Base-by-base conservation (phyloP, 106 monocot genomes). In the Agapanthus africanus region DNA sequence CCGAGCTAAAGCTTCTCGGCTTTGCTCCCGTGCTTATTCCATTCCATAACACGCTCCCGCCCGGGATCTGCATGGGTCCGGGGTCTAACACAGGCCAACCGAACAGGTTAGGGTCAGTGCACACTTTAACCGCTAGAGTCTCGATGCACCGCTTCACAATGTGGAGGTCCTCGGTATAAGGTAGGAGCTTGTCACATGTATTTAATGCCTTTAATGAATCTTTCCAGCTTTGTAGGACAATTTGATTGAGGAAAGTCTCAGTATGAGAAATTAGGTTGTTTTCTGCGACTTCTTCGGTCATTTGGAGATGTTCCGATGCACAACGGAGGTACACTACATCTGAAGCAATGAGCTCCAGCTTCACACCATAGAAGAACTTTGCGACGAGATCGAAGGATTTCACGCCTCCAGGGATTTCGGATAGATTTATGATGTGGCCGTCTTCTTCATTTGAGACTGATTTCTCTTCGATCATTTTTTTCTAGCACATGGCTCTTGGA, bases 61-160 rank as follows among this genome's bases (percentile, higher is more conserved):
- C 85, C 0, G 85, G 85, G 71, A 81, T 85, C 56, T 85, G 85
- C 81, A 81, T 75, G 34, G 66, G 19, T 1, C 80, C 77, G 22
- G 77, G 70, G 4, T 82, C 64, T 49, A 49, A 59, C 14, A 75
- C 32, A 25, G 83, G 75, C 72, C 71, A 75, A 7, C 79, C 79
- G 21, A 71, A 71, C 35, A 71, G 7, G 36, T 71, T 72, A 0
- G 77, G 77, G 41, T 78, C 77, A 1, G 71, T 78, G 35, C 54
- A 78, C 7, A 66, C 71, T 52, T 71, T 78, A 15, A 66, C 71
- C 44, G 77, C 77, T 59, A 78, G 39, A 16, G 77, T 71, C 9
- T 78, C 71, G 16, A 78, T 78, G 71, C 77, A 78, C 34, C 59
- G 35, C 42, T 72, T 71, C 14, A 67, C 56, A 16, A 78, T 71